Evolutionary conservation across 1,284 basidiomycete genomes (phyloP), one percentile per base, ranked within the genome.

Genomic region (Pascua guehoae): DNA sequence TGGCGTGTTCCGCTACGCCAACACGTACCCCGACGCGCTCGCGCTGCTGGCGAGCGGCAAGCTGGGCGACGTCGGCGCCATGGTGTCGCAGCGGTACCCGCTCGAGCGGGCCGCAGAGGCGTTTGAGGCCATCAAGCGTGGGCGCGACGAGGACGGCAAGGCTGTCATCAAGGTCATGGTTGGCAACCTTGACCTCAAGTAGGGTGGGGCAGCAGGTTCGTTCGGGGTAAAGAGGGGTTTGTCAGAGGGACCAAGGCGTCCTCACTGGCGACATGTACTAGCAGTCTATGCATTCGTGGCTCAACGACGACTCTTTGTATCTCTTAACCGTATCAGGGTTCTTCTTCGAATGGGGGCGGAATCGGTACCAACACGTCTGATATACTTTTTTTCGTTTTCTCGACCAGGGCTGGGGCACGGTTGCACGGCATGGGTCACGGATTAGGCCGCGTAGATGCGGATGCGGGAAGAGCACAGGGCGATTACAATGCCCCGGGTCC

Each of bases 151-250:
- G 60, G 72, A 84, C 7, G 90, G 89, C 14, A 83, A 83, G 48
- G 81, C 91, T 76, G 89, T 93, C 45, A 82, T 95, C 73, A 95
- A 95, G 80, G 84, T 92, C 56, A 86, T 94, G 82, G 83, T 94
- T 15, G 72, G 71, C 5, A 63, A 51, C 38, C 42, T 51, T 17
- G 48, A 56, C 8, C 57, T 58, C 8, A 39, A 57, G 53, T 61
- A 51, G 42, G 14, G 41, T 41, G 4, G 40, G 2, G n/a, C n/a
- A n/a, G n/a, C n/a, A 8, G n/a, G 43, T 44, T 24, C 41, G 32
- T 49, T n/a, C 7, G 24, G 24, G 24, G 24, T 32, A 7, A 7
- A 32, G 24, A 32, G 24, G 24, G 24, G n/a, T 37, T 40, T 48
- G 37, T 16, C 24, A 40, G 45, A 17, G 32, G 24, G 12, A 14